Conservation (phyloP, 1,284 basidiomycete genomes). For the Dichomitus squalens region DNA sequence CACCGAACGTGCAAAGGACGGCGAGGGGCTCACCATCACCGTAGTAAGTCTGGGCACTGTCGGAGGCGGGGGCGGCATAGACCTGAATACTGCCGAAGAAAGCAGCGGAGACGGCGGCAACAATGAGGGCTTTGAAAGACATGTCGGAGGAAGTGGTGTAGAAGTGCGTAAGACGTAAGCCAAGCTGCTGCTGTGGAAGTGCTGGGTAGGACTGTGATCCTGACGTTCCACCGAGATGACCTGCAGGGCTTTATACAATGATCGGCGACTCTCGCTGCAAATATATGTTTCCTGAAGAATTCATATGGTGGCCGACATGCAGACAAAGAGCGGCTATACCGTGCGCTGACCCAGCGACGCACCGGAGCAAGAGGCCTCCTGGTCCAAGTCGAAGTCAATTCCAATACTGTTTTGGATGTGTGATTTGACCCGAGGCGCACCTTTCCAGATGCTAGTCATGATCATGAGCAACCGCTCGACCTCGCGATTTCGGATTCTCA, state of each 20-base stretch:
- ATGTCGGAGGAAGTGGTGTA: neutral
- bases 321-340: too few relatives aligned
- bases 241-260: neutral
- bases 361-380: too few relatives aligned
- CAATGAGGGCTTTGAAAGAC: neutral
- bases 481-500: too few relatives aligned
- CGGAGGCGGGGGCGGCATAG: neutral
- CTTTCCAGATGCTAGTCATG: too few relatives aligned
- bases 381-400: too few relatives aligned
- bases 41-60: neutral
- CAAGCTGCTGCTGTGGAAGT: neutral
- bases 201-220: neutral
- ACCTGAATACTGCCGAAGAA: neutral
- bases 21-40: neutral
- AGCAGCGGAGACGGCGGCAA: neutral
- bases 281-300: too few relatives aligned
- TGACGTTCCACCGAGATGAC: neutral
- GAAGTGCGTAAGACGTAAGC: neutral
- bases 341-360: too few relatives aligned
- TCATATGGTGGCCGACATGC: too few relatives aligned
- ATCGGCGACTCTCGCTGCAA: too few relatives aligned
- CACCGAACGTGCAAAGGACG: neutral
- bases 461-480: too few relatives aligned
- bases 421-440: too few relatives aligned
- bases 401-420: too few relatives aligned